Base-by-base conservation (phyloP, 352 stramenopile species). In the Phytopythium sindhum region DNA sequence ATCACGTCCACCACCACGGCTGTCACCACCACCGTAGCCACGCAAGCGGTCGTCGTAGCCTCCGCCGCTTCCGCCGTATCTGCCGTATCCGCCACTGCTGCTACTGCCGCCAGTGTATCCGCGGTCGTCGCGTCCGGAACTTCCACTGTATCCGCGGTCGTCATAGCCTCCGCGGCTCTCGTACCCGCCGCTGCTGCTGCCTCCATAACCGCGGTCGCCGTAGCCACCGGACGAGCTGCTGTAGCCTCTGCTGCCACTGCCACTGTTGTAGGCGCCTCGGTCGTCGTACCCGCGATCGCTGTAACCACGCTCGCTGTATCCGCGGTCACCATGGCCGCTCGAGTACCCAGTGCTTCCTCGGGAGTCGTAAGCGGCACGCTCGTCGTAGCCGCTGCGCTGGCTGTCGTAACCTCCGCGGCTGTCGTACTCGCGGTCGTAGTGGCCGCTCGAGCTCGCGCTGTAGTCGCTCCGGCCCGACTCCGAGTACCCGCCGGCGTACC, bases 381-480 rank as follows among this genome's bases (percentile, higher is more conserved):
- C 62, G 17, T 73, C 68, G 29, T 67, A 67, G 1, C 65, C 57
- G 29, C 48, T 44, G 39, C 50, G 7, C 64, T 64, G 56, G n/a
- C 60, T 39, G 28, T 64, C 59, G 41, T 65, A 68, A 15, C 63
- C 59, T 2, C 67, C 63, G 9, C 70, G 73, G 45, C 48, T 55
- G 15, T 72, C 70, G 59, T 88, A 85, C 8, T 69, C 72, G 7
- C 75, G 67, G n/a, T 64, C 63, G 60, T 79, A 59, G 35, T 64
- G 50, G 7, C 55, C 61, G 14, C 41, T 28, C 39, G 56, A 58
- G 29, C 52, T 44, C 29, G 52, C 39, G 52, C 31, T 31, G 31
- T 58, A 62, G 0, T 54, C 72, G 56, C 61, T 60, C 29, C 76
- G 74, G 2, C 62, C 66, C 10, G 60, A n/a, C 12, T 57, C 62